phyloP scores from a whole-genome alignment of 2,329 filamentous ascomycete genomes.

The Microdochium nivale region DNA sequence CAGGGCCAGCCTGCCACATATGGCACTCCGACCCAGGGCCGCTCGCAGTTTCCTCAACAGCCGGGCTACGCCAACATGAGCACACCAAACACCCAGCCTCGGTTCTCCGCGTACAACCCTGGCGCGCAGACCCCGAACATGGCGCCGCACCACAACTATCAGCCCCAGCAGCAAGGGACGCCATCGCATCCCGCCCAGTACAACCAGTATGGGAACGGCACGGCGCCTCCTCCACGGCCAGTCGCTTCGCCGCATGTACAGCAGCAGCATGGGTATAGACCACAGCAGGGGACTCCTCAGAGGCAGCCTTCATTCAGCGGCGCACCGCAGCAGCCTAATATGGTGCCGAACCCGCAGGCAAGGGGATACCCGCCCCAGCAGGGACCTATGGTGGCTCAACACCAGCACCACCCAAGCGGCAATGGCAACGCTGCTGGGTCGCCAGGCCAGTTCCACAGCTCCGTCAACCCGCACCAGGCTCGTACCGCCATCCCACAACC shows the following conservation, averaged over 20 bases:
- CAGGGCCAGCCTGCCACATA: slow-evolving; percentile 37
- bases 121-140: slow-evolving; percentile 11
- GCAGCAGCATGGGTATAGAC: slow-evolving; percentile 17
- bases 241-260: slow-evolving; percentile 20
- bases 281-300: slow-evolving; percentile 12
- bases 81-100: slow-evolving; percentile 28
- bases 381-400: slow-evolving; percentile 14
- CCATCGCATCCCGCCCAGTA: slow-evolving; percentile 16
- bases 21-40: slow-evolving; percentile 30
- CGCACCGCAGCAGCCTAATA: slow-evolving; percentile 13
- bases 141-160: slow-evolving; percentile 14
- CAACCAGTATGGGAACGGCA: slow-evolving; percentile 19
- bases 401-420: slow-evolving; percentile 8
- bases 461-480: not conserved
- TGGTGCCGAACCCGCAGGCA: slow-evolving; percentile 11
- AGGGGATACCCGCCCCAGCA: slow-evolving; percentile 16
- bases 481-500: too few species aligned
- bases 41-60: slow-evolving; percentile 30
- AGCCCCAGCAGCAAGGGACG: slow-evolving; percentile 15
- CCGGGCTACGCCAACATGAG: slow-evolving; percentile 28
- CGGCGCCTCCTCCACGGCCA: slow-evolving; percentile 14
- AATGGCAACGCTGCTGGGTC: slow-evolving; percentile 11
- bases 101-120: slow-evolving; percentile 17
- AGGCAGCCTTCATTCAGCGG: slow-evolving; percentile 16
- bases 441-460: slow-evolving; percentile 1